Conservation (phyloP, 2,329 filamentous ascomycete genomes). For the Aspergillus melleus region DNA sequence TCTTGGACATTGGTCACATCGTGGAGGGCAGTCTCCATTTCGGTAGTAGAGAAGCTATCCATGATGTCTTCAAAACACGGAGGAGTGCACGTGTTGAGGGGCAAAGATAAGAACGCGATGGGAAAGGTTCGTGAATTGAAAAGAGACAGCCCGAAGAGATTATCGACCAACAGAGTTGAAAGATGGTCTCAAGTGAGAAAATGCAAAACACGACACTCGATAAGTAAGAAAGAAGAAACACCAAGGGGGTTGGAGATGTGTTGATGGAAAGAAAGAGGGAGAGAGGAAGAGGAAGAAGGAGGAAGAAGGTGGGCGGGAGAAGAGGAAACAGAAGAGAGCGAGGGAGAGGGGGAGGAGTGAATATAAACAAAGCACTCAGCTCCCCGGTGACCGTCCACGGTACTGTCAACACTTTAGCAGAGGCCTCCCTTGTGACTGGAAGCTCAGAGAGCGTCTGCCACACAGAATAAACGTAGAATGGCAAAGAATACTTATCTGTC, state of each 20-base stretch:
- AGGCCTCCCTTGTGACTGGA: not conserved
- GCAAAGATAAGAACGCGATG: not conserved
- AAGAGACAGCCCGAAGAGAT: not conserved
- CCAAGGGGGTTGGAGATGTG: not conserved
- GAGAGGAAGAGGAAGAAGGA: not conserved
- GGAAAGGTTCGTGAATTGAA: not conserved
- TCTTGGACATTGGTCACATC: conserved; percentile 18
- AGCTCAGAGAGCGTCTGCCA: not conserved
- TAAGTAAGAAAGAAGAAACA: not conserved
- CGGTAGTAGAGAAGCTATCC: conserved; percentile 21
- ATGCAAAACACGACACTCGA: not conserved
- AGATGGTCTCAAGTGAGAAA: no score
- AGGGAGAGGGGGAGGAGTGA: not conserved
- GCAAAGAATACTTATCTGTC: not conserved
- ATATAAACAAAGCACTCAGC: not conserved
- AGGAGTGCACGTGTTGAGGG: not conserved
- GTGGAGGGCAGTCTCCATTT: conserved; percentile 24
- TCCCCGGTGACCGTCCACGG: not conserved
- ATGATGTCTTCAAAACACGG: conserved; percentile 10
- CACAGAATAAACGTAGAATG: not conserved
- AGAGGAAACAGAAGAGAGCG: not conserved
- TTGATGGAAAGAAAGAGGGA: not conserved
- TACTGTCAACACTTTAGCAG: not conserved
- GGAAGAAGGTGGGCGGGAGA: not conserved
- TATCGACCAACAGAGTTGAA: no score